Conservation (phyloP, 345 rosid genomes). For the Cardamine resedifolia region DNA sequence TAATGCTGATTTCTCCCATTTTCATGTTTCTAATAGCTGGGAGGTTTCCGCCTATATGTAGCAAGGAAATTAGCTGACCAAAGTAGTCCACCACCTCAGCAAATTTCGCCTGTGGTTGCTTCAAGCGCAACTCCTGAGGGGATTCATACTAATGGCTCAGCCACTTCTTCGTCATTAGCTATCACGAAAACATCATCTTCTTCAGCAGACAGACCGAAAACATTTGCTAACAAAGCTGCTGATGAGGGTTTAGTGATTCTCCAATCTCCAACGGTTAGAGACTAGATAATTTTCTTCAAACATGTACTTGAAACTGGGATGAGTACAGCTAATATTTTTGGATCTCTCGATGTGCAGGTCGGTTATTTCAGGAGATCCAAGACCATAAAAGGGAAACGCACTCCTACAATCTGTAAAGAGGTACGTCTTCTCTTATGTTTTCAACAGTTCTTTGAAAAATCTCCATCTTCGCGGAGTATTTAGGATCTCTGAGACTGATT, state of each 20-base stretch:
- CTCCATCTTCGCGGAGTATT: neutral
- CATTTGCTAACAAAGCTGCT: slow-evolving; percentile 60
- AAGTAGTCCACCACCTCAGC: slow-evolving; percentile 42
- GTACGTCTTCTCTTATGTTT: slow-evolving; percentile 35
- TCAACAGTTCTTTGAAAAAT: neutral
- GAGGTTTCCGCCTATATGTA: slow-evolving; percentile 68
- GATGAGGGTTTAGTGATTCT: slow-evolving; percentile 76
- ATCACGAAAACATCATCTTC: slow-evolving; percentile 49
- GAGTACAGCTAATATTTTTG: neutral
- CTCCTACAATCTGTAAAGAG: slow-evolving; percentile 78
- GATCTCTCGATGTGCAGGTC: slow-evolving; percentile 44
- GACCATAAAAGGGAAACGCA: slow-evolving; percentile 67
- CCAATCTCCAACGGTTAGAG: slow-evolving; percentile 75
- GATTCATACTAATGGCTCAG: slow-evolving; percentile 49
- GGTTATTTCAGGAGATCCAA: slow-evolving; percentile 77
- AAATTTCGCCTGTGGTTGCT: slow-evolving; percentile 37
- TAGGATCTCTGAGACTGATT: neutral
- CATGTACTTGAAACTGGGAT: neutral
- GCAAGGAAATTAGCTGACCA: slow-evolving; percentile 50
- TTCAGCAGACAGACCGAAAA: slow-evolving; percentile 39
- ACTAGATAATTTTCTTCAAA: neutral
- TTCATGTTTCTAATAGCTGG: slow-evolving; percentile 47
- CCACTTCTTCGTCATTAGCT: slow-evolving; percentile 60
- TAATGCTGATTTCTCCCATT: neutral
- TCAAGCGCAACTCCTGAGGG: slow-evolving; percentile 25